Percentiles rank a stretch among this genome's conserved stretches.
Conservation (phyloP, 169 alveolate genomes). For the Plasmodium gallinaceum region DNA sequence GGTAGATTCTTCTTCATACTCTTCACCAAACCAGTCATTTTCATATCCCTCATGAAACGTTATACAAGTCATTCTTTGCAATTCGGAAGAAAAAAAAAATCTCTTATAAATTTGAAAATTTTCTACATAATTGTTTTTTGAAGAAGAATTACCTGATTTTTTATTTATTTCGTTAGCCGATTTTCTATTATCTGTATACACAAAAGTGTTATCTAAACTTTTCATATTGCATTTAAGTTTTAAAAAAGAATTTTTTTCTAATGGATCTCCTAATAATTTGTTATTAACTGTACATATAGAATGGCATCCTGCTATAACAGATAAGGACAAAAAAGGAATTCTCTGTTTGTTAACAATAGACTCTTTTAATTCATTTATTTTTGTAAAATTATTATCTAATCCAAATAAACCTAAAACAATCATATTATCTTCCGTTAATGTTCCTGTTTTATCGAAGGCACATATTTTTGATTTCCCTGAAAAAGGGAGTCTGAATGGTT, state of each 20-base stretch:
- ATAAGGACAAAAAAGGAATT: conserved; percentile 86
- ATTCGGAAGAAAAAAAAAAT: conserved; percentile 90
- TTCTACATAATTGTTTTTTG: conserved; percentile 78
- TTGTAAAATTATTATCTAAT: conserved; percentile 19
- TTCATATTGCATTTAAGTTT: conserved; percentile 77
- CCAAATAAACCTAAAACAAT: conserved; percentile 87
- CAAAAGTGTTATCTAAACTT: conserved; percentile 56
- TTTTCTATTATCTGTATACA: conserved; percentile 15
- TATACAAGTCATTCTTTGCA: conserved; percentile 90
- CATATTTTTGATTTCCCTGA: conserved; percentile 94
- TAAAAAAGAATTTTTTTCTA: conserved; percentile 93
- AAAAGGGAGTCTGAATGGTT: conserved; percentile 98
- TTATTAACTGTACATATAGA: conserved; percentile 90
- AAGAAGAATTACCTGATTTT: not conserved
- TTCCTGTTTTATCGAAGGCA: conserved; percentile 99
- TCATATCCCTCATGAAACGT: conserved; percentile 72
- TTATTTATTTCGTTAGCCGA: not conserved
- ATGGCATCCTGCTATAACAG: conserved; percentile 96
- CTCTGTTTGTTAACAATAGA: conserved; percentile 39
- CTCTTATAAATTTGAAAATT: conserved; percentile 81
- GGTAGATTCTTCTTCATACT: conserved; percentile 45
- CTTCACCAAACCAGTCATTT: conserved; percentile 75
- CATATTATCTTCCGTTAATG: conserved; percentile 95
- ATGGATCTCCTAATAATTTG: conserved; percentile 96
- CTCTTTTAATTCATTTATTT: conserved; percentile 35